phyloP scores from a whole-genome alignment of 306 rosid species.

The Prunus mira region DNA sequence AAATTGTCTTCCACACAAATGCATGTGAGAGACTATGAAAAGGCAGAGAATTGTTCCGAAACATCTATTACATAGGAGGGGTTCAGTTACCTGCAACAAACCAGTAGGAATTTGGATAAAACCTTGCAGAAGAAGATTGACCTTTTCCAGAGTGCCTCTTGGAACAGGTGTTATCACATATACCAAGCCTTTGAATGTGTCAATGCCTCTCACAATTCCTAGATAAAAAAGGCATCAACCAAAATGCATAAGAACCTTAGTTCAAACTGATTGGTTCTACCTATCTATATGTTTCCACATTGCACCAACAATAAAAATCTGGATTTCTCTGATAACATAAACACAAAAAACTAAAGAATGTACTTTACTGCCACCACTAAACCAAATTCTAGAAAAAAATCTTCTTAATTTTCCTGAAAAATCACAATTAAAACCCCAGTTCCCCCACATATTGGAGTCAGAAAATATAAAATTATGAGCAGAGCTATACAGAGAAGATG shows the following conservation, averaged over 20 bases:
- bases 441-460: background rate
- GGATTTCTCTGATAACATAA: background rate
- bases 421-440: background rate
- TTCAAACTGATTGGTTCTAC: background rate
- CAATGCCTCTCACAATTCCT: conserved; percentile 94
- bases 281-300: background rate
- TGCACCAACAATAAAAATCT: background rate
- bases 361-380: background rate
- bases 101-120: conserved; percentile 75
- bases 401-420: background rate
- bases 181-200: conserved; percentile 63
- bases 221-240: conserved; percentile 29
- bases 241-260: background rate
- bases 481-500: background rate
- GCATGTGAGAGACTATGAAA: background rate
- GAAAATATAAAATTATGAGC: background rate
- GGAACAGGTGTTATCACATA: conserved; percentile 87
- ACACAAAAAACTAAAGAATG: background rate
- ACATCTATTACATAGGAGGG: background rate
- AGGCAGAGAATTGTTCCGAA: conserved; percentile 7
- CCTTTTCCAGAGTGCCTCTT: conserved; percentile 65
- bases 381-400: background rate
- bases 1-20: background rate
- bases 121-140: conserved; percentile 76
- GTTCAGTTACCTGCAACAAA: conserved; percentile 67